Evolutionary conservation across 768 basidiomycete genomes (phyloP).

Genomic region (Termitomyces sp.): DNA sequence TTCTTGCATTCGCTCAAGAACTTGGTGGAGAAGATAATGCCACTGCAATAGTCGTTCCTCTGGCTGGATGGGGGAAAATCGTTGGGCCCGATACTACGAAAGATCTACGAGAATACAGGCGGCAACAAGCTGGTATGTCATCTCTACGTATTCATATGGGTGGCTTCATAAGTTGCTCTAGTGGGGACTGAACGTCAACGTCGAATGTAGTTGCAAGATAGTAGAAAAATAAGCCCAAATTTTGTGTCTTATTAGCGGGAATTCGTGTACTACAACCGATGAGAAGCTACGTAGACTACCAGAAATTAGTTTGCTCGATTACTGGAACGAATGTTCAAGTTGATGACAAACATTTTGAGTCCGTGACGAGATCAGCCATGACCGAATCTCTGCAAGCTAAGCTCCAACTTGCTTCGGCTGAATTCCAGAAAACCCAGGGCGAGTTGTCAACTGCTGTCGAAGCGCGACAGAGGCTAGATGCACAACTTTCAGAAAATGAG

Average conservation of each 20-base stretch:
- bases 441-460: constrained; percentile 76
- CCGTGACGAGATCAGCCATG: not conserved
- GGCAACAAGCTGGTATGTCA: constrained; percentile 55
- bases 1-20: constrained; percentile 85
- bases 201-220: constrained; percentile 45
- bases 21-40: constrained; percentile 88
- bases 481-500: constrained; percentile 90
- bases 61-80: constrained; percentile 88
- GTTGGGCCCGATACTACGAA: constrained; percentile 79
- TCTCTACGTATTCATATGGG: not conserved
- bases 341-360: constrained; percentile 8
- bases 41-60: constrained; percentile 86
- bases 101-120: constrained; percentile 79
- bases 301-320: not conserved
- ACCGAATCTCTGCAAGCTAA: constrained; percentile 46
- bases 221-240: not conserved
- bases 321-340: not conserved
- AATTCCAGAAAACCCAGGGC: constrained; percentile 78
- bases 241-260: not conserved
- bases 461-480: constrained; percentile 81
- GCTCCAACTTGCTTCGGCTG: constrained; percentile 65
- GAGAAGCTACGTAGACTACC: not conserved
- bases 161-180: constrained; percentile 20
- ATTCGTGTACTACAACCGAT: not conserved
- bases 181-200: constrained; percentile 66